These are phyloP conservation scores for Luffa aegyptiaca DNA, from an alignment of 306 rosid genomes.

Conservation along the genomic window DNA sequence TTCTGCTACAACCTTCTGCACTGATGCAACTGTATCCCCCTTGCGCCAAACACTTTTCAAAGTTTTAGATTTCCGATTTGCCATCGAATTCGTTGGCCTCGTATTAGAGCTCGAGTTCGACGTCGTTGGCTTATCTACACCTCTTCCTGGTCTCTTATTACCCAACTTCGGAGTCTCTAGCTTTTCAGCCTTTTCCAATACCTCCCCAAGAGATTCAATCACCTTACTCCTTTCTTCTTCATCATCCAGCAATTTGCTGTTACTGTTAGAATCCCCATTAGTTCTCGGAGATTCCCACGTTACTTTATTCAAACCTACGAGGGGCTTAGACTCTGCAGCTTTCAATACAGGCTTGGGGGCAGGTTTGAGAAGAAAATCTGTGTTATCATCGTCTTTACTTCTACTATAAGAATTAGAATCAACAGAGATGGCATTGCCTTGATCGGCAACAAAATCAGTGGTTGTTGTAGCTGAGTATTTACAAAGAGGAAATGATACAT, in stretches of 20 bases:
- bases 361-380: conserved; percentile 72
- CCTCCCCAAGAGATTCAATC: conserved; percentile 91
- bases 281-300: conserved; percentile 34
- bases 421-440: conserved; percentile 63
- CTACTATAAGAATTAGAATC: conserved; percentile 45
- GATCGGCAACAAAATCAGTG: conserved; percentile 76
- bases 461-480: conserved; percentile 64
- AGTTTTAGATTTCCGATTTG: conserved; percentile 46
- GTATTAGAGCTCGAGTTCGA: conserved; percentile 24
- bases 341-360: conserved; percentile 72
- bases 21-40: conserved; percentile 65
- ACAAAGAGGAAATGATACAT: conserved; percentile 70
- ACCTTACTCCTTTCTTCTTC: conserved; percentile 64
- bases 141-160: conserved; percentile 31
- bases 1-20: conserved; percentile 58
- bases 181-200: conserved; percentile 90
- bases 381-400: conserved; percentile 39
- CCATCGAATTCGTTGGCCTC: conserved; percentile 12
- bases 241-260: conserved; percentile 16
- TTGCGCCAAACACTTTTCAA: conserved; percentile 94
- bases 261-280: conserved; percentile 20
- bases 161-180: conserved; percentile 36
- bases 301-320: conserved; percentile 24
- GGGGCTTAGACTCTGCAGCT: conserved; percentile 30
- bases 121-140: conserved; percentile 31